These are phyloP conservation scores for Cryptosporidium tyzzeri DNA, from an alignment of 169 alveolate species.

Conservation along the genomic window DNA sequence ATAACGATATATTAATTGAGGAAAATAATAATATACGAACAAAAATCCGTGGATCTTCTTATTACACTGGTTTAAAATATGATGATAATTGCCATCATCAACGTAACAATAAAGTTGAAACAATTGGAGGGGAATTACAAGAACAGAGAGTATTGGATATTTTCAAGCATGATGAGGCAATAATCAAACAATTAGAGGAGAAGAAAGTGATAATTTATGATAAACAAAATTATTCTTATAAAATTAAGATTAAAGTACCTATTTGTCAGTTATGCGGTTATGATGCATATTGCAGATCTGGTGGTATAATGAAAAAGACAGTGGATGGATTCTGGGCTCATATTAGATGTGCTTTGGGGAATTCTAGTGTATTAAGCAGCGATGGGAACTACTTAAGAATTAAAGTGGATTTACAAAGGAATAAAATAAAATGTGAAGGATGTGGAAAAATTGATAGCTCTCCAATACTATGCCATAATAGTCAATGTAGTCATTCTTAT, in stretches of 20 bases:
- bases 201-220: conserved; percentile 3
- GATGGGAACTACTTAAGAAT: conserved; percentile 59
- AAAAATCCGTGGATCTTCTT: background rate
- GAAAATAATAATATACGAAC: background rate
- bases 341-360: conserved; percentile 63
- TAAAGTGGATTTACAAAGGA: conserved; percentile 34
- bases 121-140: background rate
- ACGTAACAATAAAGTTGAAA: too few species aligned
- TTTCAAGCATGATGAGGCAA: conserved; percentile 5
- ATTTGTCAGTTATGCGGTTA: conserved; percentile 71
- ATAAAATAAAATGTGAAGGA: conserved; percentile 58
- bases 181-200: conserved; percentile 5
- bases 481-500: conserved; percentile 28
- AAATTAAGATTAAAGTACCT: conserved; percentile 44
- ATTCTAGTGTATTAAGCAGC: conserved; percentile 23
- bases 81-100: background rate
- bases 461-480: conserved; percentile 55
- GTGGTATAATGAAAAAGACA: conserved; percentile 72
- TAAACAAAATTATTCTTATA: background rate
- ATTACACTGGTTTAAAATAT: background rate
- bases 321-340: conserved; percentile 66
- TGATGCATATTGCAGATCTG: conserved; percentile 61
- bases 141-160: background rate
- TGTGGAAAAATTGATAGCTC: conserved; percentile 47
- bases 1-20: background rate